These are phyloP conservation scores for Suhomyces vadensis DNA, from an alignment of 805 yeast genomes.

Conservation along the genomic window DNA sequence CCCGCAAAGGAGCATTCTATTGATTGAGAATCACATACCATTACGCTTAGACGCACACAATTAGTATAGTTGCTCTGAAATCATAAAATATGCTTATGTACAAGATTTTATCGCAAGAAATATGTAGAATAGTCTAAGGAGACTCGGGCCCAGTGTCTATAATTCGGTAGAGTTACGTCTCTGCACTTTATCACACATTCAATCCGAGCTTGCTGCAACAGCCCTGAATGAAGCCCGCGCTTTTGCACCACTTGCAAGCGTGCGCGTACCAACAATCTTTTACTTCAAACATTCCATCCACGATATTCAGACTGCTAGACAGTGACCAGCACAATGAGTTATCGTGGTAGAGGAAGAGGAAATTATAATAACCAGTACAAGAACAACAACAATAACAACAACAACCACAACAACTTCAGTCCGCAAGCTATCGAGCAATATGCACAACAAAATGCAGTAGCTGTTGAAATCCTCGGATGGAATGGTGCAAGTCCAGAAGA, in stretches of 20 bases:
- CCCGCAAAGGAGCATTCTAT: not conserved
- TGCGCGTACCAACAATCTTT: not conserved
- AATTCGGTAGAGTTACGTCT: too few species aligned
- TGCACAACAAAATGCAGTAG: conserved; percentile 37
- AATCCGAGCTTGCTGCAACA: not conserved
- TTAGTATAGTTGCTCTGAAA: not conserved
- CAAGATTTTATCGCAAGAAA: not conserved
- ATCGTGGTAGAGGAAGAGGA: conserved; percentile 36
- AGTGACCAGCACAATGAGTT: conserved; percentile 31
- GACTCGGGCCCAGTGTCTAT: too few species aligned
- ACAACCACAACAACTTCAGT: conserved; percentile 14
- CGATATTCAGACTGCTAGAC: not conserved
- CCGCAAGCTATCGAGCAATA: conserved; percentile 29
- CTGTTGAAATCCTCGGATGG: conserved; percentile 77
- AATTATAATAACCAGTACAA: conserved; percentile 14
- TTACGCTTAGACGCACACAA: not conserved
- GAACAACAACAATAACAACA: conserved; percentile 17
- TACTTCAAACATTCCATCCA: not conserved
- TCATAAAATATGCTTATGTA: too few species aligned
- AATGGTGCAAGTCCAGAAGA: conserved; percentile 73
- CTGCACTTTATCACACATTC: not conserved
- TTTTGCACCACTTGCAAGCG: not conserved
- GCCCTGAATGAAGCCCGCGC: not conserved
- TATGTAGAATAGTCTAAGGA: not conserved
- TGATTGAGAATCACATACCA: not conserved